Evolutionary conservation across 805 yeast genomes (phyloP), one percentile per base, ranked within the genome.

Genomic region (Spencermartinsiella europaea): DNA sequence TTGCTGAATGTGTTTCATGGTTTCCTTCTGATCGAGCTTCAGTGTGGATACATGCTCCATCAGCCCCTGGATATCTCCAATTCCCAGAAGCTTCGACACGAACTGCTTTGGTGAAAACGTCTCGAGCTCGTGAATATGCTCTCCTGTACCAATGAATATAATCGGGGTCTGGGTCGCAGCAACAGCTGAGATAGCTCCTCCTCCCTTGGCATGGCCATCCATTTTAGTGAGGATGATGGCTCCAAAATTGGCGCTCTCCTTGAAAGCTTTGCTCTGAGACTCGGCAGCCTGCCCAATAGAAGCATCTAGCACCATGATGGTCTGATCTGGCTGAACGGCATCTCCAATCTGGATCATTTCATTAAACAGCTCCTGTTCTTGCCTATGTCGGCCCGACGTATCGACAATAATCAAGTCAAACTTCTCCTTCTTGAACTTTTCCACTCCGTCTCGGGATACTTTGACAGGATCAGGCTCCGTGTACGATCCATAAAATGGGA

Each of bases 181-280:
- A 45, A 91, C 97, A 0, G 99, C 99, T 34, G 96, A 88, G 45
- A 91, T 90, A 25, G 99, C 99, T 73, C 99, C 99, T 70, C 99
- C 99, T 65, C 99, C 99, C 69, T 85, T 91, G 34, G 98, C 99
- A 61, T 93, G 97, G 44, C 98, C 98, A 68, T 91, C 99, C 95
- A 91, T 81, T 66, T 91, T 91, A 19, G 99, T 91, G 62, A 91
- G 75, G 49, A 91, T 84, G 53, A 91, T 91, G 21, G 97, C 89
- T 58, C 99, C 99, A 61, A 93, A 93, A 62, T 91, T 82, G 3
- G 96, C 74, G 27, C 90, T 79, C 44, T 90, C 96, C 66, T 91
- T 93, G 71, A 91, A 91, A 0, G 99, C 99, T 60, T 76, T 77
- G 3, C 96, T 87, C 68, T 91, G 99, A 5, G 84, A 76, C 71